Base-by-base conservation (phyloP, 139 green algal species). In the Auxenochlorella pyrenoidosa region DNA sequence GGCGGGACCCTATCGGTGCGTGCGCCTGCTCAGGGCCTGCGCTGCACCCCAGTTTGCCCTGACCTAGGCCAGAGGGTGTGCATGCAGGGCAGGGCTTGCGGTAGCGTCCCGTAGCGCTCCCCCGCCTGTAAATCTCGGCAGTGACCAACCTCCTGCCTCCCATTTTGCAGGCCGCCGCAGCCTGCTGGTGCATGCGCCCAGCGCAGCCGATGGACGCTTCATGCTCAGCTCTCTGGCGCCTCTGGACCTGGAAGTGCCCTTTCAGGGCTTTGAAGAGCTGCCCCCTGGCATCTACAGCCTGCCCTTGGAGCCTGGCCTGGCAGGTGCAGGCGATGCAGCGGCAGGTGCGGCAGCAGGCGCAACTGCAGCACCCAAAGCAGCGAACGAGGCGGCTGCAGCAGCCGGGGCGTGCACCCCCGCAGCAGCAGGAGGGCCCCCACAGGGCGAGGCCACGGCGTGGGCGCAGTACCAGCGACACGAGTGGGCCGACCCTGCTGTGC, bases 1-100 rank as follows among this genome's bases (percentile, higher is more conserved):
- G 93, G 0, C 79, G 95, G 15, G 95, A 98, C 89, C 60, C 93
- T 2, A 72, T 96, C 18, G 95, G 95, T 95, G 66, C 79, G 89
- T 26, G 24, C 34, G 54, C 54, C 54, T 24, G 13, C 18, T 63
- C 54, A 2, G 13, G 3, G 54, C 54, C 18, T 22, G 54, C 54
- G 22, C 54, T 24, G 54, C 54, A 28, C 15, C n/a, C n/a, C n/a
- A n/a, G n/a, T n/a, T n/a, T n/a, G n/a, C n/a, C n/a, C n/a, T n/a
- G n/a, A n/a, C n/a, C n/a, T n/a, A n/a, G n/a, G n/a, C n/a, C n/a
- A n/a, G n/a, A n/a, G n/a, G n/a, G n/a, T n/a, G n/a, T 22, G 54
- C 54, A 63, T 63, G 54, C 18, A 28, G 54, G 16, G 16, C 54
- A 54, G 6, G 47, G 10, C 47, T 10, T 54, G 47, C 47, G 47